Conservation (phyloP, 2,329 filamentous ascomycete genomes). For the Phyllosticta citribraziliensis region DNA sequence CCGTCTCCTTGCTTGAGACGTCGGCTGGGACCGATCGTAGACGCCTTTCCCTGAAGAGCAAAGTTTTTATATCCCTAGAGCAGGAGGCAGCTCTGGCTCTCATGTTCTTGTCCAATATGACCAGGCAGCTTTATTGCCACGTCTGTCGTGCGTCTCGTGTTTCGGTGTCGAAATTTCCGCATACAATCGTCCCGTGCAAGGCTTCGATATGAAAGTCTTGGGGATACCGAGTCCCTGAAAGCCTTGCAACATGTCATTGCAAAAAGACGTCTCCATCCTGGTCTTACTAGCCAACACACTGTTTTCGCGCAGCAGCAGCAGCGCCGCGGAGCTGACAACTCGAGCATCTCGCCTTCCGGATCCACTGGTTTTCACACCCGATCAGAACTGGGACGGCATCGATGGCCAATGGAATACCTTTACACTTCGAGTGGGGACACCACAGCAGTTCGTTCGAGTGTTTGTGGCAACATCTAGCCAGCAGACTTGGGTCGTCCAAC, state of each 20-base stretch:
- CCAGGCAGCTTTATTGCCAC: background rate
- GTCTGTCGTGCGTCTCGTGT: background rate
- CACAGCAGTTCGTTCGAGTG: slow-evolving; percentile 21
- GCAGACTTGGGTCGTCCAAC: slow-evolving; percentile 25
- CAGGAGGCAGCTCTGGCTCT: background rate
- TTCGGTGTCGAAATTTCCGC: background rate
- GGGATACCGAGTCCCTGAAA: background rate
- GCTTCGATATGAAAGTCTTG: background rate
- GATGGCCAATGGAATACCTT: slow-evolving; percentile 26
- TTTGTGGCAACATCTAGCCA: slow-evolving; percentile 25
- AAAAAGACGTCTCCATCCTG: background rate
- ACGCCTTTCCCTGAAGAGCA: background rate
- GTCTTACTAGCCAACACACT: background rate
- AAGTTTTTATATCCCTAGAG: background rate
- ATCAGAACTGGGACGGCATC: slow-evolving; percentile 27
- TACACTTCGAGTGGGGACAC: slow-evolving; percentile 20
- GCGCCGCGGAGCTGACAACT: background rate
- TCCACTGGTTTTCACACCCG: slow-evolving; percentile 25
- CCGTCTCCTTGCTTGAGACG: background rate
- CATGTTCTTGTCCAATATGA: background rate
- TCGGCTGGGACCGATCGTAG: background rate
- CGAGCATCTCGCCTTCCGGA: slow-evolving; percentile 1
- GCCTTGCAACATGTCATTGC: background rate
- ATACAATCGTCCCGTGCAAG: background rate
- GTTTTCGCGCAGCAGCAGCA: background rate